These are phyloP conservation scores for Yamadazyma triangularis DNA, from an alignment of 1,139 yeast species.

Conservation along the genomic window DNA sequence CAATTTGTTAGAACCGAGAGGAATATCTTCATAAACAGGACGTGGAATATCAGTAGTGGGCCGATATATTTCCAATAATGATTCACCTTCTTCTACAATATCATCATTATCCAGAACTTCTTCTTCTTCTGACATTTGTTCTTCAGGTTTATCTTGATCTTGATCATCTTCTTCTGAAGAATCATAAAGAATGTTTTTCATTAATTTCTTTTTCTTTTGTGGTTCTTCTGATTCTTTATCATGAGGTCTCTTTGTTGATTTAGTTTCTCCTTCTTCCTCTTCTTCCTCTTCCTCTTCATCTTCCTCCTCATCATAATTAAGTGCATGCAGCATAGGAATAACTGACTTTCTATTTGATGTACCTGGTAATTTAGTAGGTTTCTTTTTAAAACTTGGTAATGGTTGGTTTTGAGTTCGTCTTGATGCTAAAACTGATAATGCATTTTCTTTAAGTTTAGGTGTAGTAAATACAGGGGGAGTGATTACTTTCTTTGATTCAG, in stretches of 20 bases:
- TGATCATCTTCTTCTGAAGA: slow-evolving; percentile 24
- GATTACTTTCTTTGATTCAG: slow-evolving; percentile 19
- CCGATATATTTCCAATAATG: slow-evolving; percentile 34
- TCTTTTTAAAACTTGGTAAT: slow-evolving; percentile 50
- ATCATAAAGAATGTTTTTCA: slow-evolving; percentile 25
- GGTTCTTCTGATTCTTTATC: slow-evolving; percentile 21
- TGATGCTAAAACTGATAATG: slow-evolving; percentile 25
- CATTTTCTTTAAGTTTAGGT: slow-evolving; percentile 18
- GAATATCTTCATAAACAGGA: slow-evolving; percentile 42
- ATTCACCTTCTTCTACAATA: slow-evolving; percentile 6
- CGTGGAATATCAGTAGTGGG: slow-evolving; percentile 43
- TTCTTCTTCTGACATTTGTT: slow-evolving; percentile 10
- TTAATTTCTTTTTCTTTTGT: slow-evolving; percentile 18
- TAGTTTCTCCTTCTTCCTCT: slow-evolving; percentile 1
- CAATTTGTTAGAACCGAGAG: slow-evolving; percentile 18
- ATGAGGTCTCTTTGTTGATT: slow-evolving; percentile 27
- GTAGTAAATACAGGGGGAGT: slow-evolving; percentile 14
- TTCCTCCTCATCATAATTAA: slow-evolving; percentile 44
- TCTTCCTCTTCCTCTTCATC: slow-evolving; percentile 38
- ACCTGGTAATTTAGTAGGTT: slow-evolving; percentile 11
- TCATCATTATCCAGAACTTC: slow-evolving; percentile 8
- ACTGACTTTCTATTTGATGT: slow-evolving; percentile 19
- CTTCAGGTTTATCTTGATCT: slow-evolving; percentile 11
- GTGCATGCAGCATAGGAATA: slow-evolving; percentile 70
- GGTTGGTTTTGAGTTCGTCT: slow-evolving; percentile 18